Evolutionary conservation across 1,284 basidiomycete genomes (phyloP), one percentile per base, ranked within the genome.

Genomic region (Flammula alnicola): DNA sequence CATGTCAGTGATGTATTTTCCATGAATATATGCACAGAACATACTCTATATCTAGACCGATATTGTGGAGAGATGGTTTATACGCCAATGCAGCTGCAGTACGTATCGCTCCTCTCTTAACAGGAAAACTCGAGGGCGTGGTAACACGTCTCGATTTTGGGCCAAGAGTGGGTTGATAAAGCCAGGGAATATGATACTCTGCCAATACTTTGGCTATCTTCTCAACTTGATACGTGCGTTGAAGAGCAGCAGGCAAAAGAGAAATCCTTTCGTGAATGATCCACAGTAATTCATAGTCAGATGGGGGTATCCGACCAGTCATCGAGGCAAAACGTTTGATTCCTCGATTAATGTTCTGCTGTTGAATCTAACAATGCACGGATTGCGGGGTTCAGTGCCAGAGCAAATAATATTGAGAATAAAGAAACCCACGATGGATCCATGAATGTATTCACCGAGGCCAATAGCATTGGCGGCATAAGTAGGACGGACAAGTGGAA

Each of bases 341-440:
- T 8, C 57, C 67, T 11, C 56, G 57, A 30, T 69, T 69, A 9
- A 54, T 51, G 46, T 65, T 61, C 52, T 66, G 66, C 47, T 68
- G 67, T 47, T 67, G 65, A 35, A 66, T 39, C 64, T 66, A 41
- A 30, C 6, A 11, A 19, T 19, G n/a, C 22, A 19, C 19, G 20
- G 8, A 2, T 31, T 32, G 6, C 5, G 26, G 9, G n/a, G 8
- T 10, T 23, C 4, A 9, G 19, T 9, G n/a, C n/a, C n/a, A n/a
- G 10, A 14, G n/a, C 22, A 5, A 16, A 33, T 8, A 3, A 30
- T 17, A 0, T 26, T n/a, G 25, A 40, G 3, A 4, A 41, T n/a
- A 27, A 5, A 8, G 23, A 3, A 23, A 38, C 54, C 3, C 31
- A 56, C 51, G 20, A 56, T 44, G 11, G 55, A 45, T 9, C 55